Evolutionary conservation across 345 rosid species (phyloP).

Genomic region (Hirschfeldia incana): DNA sequence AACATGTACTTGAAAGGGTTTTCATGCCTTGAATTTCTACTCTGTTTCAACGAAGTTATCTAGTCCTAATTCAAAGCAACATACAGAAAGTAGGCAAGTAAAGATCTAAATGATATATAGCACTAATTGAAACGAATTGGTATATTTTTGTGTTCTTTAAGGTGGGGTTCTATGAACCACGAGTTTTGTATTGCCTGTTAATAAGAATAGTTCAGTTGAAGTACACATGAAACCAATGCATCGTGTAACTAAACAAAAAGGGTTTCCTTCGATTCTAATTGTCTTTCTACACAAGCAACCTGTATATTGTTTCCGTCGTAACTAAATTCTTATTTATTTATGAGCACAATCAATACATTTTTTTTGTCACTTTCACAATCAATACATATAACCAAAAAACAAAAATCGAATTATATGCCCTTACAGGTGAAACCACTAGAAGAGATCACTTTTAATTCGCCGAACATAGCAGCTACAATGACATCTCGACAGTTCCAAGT

Average conservation of each 20-base stretch:
- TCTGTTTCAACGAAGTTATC: neutral
- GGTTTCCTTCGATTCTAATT: neutral
- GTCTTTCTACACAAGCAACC: neutral
- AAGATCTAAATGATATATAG: neutral
- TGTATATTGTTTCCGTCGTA: neutral
- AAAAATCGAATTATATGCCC: neutral
- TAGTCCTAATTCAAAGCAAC: neutral
- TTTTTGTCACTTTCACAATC: no score
- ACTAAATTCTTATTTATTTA: neutral
- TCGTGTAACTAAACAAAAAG: neutral
- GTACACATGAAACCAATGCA: neutral
- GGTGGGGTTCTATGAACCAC: no score
- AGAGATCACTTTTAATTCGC: conserved; percentile 87
- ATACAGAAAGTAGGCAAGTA: neutral
- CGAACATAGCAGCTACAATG: conserved; percentile 84
- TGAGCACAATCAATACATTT: no score
- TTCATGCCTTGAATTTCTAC: neutral
- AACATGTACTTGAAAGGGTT: neutral
- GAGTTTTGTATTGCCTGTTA: neutral
- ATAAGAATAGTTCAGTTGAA: neutral
- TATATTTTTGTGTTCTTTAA: no score
- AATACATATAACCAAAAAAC: no score
- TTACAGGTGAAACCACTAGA: conserved; percentile 92
- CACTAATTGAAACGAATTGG: neutral
- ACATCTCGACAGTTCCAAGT: conserved; percentile 98